Evolutionary conservation across 179 eudicot genomes (phyloP), one percentile per base, ranked within the genome.

Genomic region (Amaranthus tricolor): DNA sequence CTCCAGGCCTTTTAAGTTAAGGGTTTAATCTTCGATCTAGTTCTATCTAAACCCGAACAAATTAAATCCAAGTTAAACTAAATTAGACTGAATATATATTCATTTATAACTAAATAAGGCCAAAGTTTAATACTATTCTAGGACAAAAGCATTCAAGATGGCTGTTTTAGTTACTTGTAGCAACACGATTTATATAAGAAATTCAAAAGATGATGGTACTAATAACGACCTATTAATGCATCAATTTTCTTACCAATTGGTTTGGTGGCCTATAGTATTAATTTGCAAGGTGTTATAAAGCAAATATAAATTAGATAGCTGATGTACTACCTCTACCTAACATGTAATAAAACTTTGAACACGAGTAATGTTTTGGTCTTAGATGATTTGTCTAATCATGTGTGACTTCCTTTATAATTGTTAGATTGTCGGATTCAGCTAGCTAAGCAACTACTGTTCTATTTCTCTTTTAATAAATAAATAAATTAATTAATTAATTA

Each of bases 271-370:
- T 50, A 66, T 72, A 71, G 50, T 14, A 50, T 73, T 49, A 40
- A 49, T 65, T 53, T 47, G 17, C 54, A 45, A 74, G 71, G 44
- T 77, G 40, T 31, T 31, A 31, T n/a, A 31, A 31, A 31, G 40
- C 40, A 31, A 31, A 31, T 31, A 51, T 47, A 6, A 79, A 72
- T n/a, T 61, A 71, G 56, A 75, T 76, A 75, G 48, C 53, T 75
- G 78, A 84, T 79, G 84, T 63, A 53, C 60, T 73, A 66, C 58
- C 19, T 77, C 52, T 47, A 81, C 82, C 87, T 82, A 84, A 84
- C 82, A 49, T n/a, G 60, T 62, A 43, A 40, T 62, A 43, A 40
- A 31, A 55, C 52, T 60, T 66, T 64, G 72, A 48, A 24, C 77
- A 71, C 65, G 65, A 71, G 50, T 49, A 59, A 65, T 61, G 31